Evolutionary conservation across 495 filamentous ascomycete species (phyloP).

Genomic region (Ramalina intermedia): DNA sequence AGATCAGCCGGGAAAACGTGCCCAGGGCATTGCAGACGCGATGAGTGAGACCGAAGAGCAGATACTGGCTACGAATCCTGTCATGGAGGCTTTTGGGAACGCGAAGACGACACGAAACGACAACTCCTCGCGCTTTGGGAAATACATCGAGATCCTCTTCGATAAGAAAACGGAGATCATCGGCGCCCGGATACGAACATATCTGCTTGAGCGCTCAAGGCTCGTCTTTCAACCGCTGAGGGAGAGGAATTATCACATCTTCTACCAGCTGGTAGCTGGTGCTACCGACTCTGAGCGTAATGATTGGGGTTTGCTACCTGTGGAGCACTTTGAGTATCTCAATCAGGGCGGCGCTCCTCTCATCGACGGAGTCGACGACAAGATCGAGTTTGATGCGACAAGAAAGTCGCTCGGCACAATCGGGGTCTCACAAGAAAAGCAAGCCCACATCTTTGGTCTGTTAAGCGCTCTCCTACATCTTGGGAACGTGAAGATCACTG

Average conservation of each 20-base stretch:
- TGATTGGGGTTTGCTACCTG: constrained; percentile 57
- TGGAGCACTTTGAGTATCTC: constrained; percentile 88
- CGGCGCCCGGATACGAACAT: constrained; percentile 90
- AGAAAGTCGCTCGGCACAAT: constrained; percentile 76
- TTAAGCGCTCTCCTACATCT: constrained; percentile 88
- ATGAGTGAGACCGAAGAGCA: constrained; percentile 99
- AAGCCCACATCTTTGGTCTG: constrained; percentile 77
- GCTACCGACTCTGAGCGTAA: constrained; percentile 72
- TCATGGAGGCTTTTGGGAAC: constrained; percentile 99
- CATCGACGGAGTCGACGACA: constrained; percentile 94
- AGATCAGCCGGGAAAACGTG: constrained; percentile 67
- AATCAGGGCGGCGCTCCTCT: constrained; percentile 86
- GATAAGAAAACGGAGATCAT: constrained; percentile 92
- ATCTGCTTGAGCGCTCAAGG: constrained; percentile 86
- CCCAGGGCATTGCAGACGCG: constrained; percentile 62
- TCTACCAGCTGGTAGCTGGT: constrained; percentile 95
- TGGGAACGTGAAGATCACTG: constrained; percentile 88
- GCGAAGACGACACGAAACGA: constrained; percentile 98
- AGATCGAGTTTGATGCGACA: constrained; percentile 79
- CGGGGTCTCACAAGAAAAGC: constrained; percentile 58
- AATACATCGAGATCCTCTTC: constrained; percentile 99
- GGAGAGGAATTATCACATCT: constrained; percentile 98
- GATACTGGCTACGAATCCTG: constrained; percentile 94
- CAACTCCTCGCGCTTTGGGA: constrained; percentile 96
- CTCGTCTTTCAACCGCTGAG: constrained; percentile 97